These are phyloP conservation scores for Vanderwaltozyma yarrowii DNA, from an alignment of 805 yeast species.

Conservation along the genomic window DNA sequence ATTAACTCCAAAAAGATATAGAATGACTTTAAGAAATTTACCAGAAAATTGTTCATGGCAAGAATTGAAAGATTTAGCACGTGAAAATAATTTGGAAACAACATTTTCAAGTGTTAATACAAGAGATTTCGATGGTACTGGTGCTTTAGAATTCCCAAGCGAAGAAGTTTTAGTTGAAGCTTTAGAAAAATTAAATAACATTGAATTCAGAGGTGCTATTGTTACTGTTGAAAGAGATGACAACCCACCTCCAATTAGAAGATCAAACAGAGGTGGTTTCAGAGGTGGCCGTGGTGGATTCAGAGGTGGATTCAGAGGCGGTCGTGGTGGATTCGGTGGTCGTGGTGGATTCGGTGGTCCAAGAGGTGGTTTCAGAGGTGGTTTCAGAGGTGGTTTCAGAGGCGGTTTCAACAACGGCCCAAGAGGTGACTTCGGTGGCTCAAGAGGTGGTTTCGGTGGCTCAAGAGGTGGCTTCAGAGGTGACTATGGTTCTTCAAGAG, in stretches of 20 bases:
- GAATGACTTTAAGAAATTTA: slow-evolving; percentile 58
- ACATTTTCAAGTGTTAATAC: slow-evolving; percentile 43
- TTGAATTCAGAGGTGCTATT: slow-evolving; percentile 59
- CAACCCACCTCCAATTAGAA: slow-evolving; percentile 40
- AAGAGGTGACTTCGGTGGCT: slow-evolving; percentile 30
- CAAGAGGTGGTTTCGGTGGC: slow-evolving; percentile 36
- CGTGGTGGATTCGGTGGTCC: slow-evolving; percentile 31
- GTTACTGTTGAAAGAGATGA: slow-evolving; percentile 72
- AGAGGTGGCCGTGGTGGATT: slow-evolving; percentile 41
- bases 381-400: slow-evolving; percentile 36
- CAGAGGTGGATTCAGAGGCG: slow-evolving; percentile 35
- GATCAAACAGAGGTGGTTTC: slow-evolving; percentile 38
- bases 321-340: slow-evolving; percentile 38
- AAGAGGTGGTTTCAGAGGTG: slow-evolving; percentile 35
- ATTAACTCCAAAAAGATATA: slow-evolving; percentile 55
- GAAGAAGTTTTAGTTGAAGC: slow-evolving; percentile 73
- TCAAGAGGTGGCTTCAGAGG: slow-evolving; percentile 36
- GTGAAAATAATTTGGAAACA: slow-evolving; percentile 61
- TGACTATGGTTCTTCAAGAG: slow-evolving; percentile 25
- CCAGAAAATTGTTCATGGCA: slow-evolving; percentile 81
- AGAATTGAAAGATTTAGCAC: slow-evolving; percentile 80
- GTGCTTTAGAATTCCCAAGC: slow-evolving; percentile 39
- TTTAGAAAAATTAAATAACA: slow-evolving; percentile 58
- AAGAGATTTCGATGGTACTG: slow-evolving; percentile 38
- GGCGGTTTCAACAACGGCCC: slow-evolving; percentile 9